A percentile compares a stretch with the other conserved stretches of the same genome.
Conservation (phyloP, 2,329 filamentous ascomycete species). For the Penicillium sp. region DNA sequence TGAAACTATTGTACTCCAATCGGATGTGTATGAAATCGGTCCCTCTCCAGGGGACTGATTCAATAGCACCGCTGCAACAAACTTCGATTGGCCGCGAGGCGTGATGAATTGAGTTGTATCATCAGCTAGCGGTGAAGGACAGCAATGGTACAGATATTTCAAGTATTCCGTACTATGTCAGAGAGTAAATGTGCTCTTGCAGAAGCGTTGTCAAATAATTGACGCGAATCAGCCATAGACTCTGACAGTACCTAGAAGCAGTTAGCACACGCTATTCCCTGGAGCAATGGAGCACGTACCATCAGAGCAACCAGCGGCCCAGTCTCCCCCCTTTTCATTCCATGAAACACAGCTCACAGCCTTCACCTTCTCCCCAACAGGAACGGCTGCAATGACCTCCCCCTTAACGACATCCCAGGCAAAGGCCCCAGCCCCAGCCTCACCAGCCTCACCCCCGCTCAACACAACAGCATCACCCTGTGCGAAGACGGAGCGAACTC, state of each 20-base stretch:
- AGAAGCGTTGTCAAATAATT: background rate
- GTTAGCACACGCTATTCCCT: background rate
- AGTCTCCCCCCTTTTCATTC: slow-evolving; percentile 43
- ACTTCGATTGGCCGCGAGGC: background rate
- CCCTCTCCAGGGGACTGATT: background rate
- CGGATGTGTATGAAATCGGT: background rate
- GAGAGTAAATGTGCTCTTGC: background rate
- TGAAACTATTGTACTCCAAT: background rate
- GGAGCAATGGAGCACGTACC: slow-evolving; percentile 32
- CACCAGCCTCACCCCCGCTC: slow-evolving; percentile 71
- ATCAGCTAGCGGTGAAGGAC: background rate
- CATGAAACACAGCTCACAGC: slow-evolving; percentile 50
- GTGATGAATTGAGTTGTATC: background rate
- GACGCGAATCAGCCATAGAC: slow-evolving; percentile 5
- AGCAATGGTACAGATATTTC: background rate
- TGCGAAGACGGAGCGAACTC: slow-evolving; percentile 76
- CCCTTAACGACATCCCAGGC: slow-evolving; percentile 86
- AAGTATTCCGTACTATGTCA: background rate
- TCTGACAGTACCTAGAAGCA: slow-evolving; percentile 3
- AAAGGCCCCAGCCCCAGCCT: slow-evolving; percentile 37
- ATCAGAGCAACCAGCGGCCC: slow-evolving; percentile 46
- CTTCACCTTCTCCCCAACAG: slow-evolving; percentile 42
- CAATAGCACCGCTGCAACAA: background rate
- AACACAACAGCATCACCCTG: slow-evolving; percentile 75
- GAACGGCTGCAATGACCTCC: slow-evolving; percentile 63